Evolutionary conservation across 352 stramenopile species (phyloP), one percentile per base, ranked within the genome.

Genomic region (Pythium insidiosum): DNA sequence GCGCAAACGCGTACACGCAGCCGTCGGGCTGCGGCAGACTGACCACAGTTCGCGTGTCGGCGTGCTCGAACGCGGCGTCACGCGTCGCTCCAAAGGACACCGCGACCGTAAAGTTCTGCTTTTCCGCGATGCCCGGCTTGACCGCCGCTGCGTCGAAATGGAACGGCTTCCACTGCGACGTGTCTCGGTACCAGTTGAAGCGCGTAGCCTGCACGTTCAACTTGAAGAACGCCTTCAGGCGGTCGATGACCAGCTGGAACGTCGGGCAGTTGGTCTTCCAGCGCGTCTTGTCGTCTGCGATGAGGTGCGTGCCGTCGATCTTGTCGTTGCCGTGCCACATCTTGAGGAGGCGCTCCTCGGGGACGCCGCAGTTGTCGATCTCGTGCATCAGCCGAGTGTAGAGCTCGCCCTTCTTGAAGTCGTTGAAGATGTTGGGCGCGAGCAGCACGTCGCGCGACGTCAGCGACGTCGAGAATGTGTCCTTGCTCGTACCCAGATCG

Each of bases 121-220:
- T 94, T 18, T 66, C 77, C 1, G 89, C 92, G 49, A 95, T 79
- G 52, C 92, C 64, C 0, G 83, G 84, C 70, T 98, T 98, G 44
- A 96, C 94, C n/a, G 89, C 92, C 2, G 88, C 86, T 10, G 77
- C 86, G 56, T 97, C 88, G 53, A 95, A 94, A 66, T 97, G 86
- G 63, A 96, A 95, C 22, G 85, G 85, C 56, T 97, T 97, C 88
- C 91, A 97, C 69, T 97, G 82, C 4, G 67, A 84, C 39, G 72
- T 86, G 68, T 97, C 88, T 43, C 86, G 77, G 71, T 97, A 97
- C 89, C 89, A 98, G 66, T 98, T 98, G 54, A 98, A 97, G 34
- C 92, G 77, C 42, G 85, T 96, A n/a, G 88, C 86, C 43, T 94
- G 82, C 35, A 81, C 83, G 25, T 80, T 59, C 39, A 97, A 68